These are phyloP conservation scores for Collybiopsis confluens DNA, from an alignment of 768 basidiomycete species.

Conservation along the genomic window DNA sequence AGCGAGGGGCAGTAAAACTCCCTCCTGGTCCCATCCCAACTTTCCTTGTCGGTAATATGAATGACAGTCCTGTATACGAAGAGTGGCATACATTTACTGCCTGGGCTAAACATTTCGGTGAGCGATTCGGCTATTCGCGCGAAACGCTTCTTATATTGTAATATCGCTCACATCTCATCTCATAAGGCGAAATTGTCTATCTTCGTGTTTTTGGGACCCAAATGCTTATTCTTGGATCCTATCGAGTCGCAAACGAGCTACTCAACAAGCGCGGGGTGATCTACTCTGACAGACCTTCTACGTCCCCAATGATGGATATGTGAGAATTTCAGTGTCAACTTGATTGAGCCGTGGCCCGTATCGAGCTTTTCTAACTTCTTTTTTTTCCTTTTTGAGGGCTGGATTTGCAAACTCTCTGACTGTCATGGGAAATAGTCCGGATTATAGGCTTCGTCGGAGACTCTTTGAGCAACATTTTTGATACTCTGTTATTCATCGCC, in stretches of 20 bases:
- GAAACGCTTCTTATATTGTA: background rate
- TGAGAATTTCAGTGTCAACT: background rate
- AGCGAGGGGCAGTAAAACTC: background rate
- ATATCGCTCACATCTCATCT: background rate
- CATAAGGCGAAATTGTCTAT: background rate
- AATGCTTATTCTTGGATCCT: background rate
- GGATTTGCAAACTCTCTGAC: slow-evolving; percentile 1
- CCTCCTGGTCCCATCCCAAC: background rate
- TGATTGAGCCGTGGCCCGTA: no score
- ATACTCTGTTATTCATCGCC: background rate
- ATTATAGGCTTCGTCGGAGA: background rate
- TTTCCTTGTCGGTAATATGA: background rate
- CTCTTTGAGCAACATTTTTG: background rate
- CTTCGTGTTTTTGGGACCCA: background rate
- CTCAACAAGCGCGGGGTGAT: background rate
- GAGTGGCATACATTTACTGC: background rate
- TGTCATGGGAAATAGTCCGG: background rate
- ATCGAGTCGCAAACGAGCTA: slow-evolving; percentile 2
- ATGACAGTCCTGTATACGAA: background rate
- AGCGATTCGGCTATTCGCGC: background rate
- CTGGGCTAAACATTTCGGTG: background rate
- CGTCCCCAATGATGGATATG: slow-evolving; percentile 1
- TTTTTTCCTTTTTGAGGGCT: background rate
- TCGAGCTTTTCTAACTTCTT: background rate
- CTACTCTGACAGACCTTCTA: slow-evolving; percentile 3